A percentile compares a stretch with the other conserved stretches of the same genome.
phyloP scores from a whole-genome alignment of 2,329 filamentous ascomycete genomes.

The Sarocladiaceae sp. region DNA sequence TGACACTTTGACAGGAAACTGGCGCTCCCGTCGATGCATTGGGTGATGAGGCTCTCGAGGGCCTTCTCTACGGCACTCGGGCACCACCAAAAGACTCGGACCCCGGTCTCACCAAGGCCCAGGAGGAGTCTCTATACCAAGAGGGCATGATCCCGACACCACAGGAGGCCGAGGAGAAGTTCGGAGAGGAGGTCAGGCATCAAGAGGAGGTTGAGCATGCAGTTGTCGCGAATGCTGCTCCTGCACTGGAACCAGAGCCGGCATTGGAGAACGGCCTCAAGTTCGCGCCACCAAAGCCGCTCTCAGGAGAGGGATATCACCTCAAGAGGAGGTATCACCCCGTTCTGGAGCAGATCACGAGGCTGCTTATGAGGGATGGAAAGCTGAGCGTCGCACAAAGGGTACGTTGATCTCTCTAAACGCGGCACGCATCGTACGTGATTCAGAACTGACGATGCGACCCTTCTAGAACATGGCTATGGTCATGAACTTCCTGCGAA shows the following conservation, averaged over 20 bases:
- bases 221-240: background rate
- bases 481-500: conserved; percentile 81
- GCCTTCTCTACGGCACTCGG: conserved; percentile 32
- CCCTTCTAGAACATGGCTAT: conserved; percentile 69
- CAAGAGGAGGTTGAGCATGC: conserved; percentile 12
- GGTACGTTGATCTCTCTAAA: conserved; percentile 45
- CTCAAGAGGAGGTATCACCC: conserved; percentile 82
- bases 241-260: background rate
- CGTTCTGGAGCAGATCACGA: conserved; percentile 81
- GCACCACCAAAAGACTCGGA: conserved; percentile 22
- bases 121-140: conserved; percentile 39
- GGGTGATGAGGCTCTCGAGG: conserved; percentile 31
- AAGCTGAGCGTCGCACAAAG: conserved; percentile 87
- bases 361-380: conserved; percentile 85
- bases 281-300: conserved; percentile 62
- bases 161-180: conserved; percentile 24
- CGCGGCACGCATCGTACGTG: background rate
- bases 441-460: background rate
- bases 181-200: background rate
- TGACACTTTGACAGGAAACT: conserved; percentile 6
- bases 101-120: conserved; percentile 35
- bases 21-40: conserved; percentile 15
- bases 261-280: conserved; percentile 55
- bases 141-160: conserved; percentile 36
- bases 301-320: conserved; percentile 35